phyloP scores from a whole-genome alignment of 1,139 yeast genomes.

The Candida glucosophila region DNA sequence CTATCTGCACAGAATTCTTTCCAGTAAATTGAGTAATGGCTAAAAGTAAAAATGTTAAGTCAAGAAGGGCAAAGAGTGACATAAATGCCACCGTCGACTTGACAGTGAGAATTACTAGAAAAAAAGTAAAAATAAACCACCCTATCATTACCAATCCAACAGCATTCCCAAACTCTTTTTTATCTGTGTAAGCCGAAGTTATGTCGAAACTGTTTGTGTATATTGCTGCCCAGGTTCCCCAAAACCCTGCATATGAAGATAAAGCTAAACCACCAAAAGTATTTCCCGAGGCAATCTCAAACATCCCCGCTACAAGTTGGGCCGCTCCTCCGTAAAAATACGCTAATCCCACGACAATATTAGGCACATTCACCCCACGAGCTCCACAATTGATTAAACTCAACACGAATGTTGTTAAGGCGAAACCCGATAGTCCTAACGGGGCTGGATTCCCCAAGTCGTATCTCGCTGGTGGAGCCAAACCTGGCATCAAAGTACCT shows the following conservation, averaged over 20 bases:
- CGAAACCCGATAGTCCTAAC: conserved; percentile 75
- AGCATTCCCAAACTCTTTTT: conserved; percentile 32
- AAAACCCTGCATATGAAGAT: conserved; percentile 78
- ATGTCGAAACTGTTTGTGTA: conserved; percentile 70
- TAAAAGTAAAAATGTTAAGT: conserved; percentile 60
- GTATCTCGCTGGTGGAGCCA: conserved; percentile 54
- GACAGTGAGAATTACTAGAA: conserved; percentile 58
- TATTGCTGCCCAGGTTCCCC: conserved; percentile 79
- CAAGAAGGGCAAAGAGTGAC: conserved; percentile 53
- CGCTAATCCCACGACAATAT: conserved; percentile 54
- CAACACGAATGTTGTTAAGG: conserved; percentile 75
- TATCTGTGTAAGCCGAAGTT: conserved; percentile 41
- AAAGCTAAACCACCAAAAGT: conserved; percentile 89
- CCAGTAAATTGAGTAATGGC: conserved; percentile 45
- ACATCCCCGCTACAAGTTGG: conserved; percentile 68
- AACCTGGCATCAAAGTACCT: conserved; percentile 63
- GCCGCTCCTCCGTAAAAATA: conserved; percentile 81
- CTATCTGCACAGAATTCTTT: conserved; percentile 34
- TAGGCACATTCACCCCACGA: conserved; percentile 25
- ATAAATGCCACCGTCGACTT: conserved; percentile 78
- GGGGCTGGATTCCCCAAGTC: conserved; percentile 87
- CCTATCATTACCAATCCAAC: conserved; percentile 69
- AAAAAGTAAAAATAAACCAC: conserved; percentile 74
- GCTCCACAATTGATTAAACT: conserved; percentile 43
- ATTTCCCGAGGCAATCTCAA: conserved; percentile 70